Base-by-base conservation (phyloP, 2,329 filamentous ascomycete genomes). In the Cladophialophora psammophila region DNA sequence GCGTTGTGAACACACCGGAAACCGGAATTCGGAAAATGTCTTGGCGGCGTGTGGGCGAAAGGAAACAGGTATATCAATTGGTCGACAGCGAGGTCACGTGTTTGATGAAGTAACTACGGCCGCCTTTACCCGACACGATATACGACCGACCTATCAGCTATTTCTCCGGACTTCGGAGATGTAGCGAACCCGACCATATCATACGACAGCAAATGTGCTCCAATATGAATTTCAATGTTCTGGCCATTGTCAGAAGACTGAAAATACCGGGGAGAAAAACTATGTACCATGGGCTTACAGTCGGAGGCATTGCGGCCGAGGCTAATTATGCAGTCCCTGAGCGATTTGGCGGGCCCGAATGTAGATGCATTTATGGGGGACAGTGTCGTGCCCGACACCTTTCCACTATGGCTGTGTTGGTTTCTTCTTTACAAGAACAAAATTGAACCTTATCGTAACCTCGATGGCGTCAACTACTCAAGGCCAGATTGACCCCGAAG, bases 161-260 rank as follows among this genome's bases (percentile, higher is more conserved):
- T 26, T 12, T 50, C 45, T 9, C 5, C 18, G 45, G 45, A 26
- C 26, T 50, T 26, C 45, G 45, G 45, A 26, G 18, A 26, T 20
- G 10, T 10, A 50, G 18, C 3, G 3, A 12, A 12, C 45, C 45
- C 45, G 45, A 26, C 18, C 45, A 50, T 20, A 50, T 50, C 45
- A 50, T 50, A 50, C 45, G 45, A 50, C 12, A 26, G 38, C 18
- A 50, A 26, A 50, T 50, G 45, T 50, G 45, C 18, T 26, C 8
- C 45, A 26, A 10, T 26, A 50, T 50, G 45, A 12, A 50, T 5
- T 50, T 12, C 45, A 26, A 26, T 50, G 10, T 20, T 45, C 20
- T 20, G 42, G n/a, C 42, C 42, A 45, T 45, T 45, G 7, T 50
- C 45, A 50, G 45, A 50, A 50, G 45, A 50, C 45, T 50, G 45